These are phyloP conservation scores for Metschnikowia cubensis DNA, from an alignment of 805 yeast genomes.

Conservation along the genomic window DNA sequence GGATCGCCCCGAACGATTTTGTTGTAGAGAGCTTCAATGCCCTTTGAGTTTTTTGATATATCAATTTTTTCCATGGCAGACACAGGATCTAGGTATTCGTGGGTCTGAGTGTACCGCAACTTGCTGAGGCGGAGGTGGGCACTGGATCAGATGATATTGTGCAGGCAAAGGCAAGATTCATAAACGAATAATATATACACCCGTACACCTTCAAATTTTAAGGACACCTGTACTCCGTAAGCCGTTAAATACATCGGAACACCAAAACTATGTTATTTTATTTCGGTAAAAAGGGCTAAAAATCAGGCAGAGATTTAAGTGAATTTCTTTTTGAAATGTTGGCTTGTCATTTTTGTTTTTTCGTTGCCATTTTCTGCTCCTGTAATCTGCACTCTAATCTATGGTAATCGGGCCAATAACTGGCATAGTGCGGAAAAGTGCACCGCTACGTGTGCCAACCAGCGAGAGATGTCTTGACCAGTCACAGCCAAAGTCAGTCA, in stretches of 20 bases:
- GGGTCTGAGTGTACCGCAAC: background rate
- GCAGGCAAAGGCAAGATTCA: background rate
- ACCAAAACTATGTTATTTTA: too few relatives aligned
- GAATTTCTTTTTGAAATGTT: too few relatives aligned
- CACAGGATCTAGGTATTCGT: background rate
- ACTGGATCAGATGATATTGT: slow-evolving; percentile 1
- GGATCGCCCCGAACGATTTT: slow-evolving; percentile 76
- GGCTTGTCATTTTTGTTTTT: too few relatives aligned
- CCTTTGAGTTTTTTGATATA: slow-evolving; percentile 66
- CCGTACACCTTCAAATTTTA: background rate
- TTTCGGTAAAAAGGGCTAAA: too few relatives aligned
- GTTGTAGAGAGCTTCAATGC: slow-evolving; percentile 71
- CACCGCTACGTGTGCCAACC: background rate
- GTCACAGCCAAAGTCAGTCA: background rate
- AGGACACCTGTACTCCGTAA: background rate
- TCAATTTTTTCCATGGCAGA: slow-evolving; percentile 51
- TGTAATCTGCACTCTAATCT: background rate
- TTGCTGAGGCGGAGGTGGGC: background rate
- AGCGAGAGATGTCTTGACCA: background rate
- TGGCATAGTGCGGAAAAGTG: background rate
- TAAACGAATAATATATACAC: too few relatives aligned
- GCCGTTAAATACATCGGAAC: too few relatives aligned
- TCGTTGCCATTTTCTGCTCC: too few relatives aligned
- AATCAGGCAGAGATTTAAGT: too few relatives aligned
- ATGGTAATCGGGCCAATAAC: slow-evolving; percentile 4